Evolutionary conservation across 2,329 filamentous ascomycete genomes (phyloP), one percentile per base, ranked within the genome.

Genomic region (Diplodia intermedia): DNA sequence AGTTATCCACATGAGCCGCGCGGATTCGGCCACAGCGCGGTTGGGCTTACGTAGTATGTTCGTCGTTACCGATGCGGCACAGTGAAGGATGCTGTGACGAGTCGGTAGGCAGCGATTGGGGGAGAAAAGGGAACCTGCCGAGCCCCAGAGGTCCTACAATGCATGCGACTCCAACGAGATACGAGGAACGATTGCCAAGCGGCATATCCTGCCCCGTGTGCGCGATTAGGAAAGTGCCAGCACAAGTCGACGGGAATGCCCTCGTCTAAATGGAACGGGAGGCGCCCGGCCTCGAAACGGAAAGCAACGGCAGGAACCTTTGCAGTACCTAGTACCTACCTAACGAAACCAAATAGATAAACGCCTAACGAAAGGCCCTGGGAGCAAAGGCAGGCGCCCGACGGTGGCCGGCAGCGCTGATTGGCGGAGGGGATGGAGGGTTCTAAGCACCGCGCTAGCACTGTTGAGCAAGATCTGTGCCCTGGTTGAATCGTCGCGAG

Each of bases 11-110:
- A 15, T 11, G 38, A 38, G 29, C 15, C 47, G 60, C 60, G 47
- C 31, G 47, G 43, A 52, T 18, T 15, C 47, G 60, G 60, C 11
- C 47, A 50, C 20, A 18, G 3, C 36, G 29, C 60, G 47, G 60
- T n/a, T 12, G 33, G 60, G 29, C 26, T 29, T 47, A 63, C 43
- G n/a, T 47, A 31, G n/a, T 36, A 4, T 26, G 9, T 33, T 18
- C 2, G n/a, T 57, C n/a, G 20, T 12, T 26, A n/a, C 15, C n/a
- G 33, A 63, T 50, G 60, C 29, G 60, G 60, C 60, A n/a, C 43
- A 63, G 43, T 31, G 52, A 38, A 20, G 20, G 38, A 20, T 43
- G 14, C n/a, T 6, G 38, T 11, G 36, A 14, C 18, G 29, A 40
- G 2, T 7, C n/a, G 33, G n/a, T 8, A n/a, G n/a, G n/a, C 20